Conservation (phyloP, 352 stramenopile genomes). For the Phytophthora uliginosa region DNA sequence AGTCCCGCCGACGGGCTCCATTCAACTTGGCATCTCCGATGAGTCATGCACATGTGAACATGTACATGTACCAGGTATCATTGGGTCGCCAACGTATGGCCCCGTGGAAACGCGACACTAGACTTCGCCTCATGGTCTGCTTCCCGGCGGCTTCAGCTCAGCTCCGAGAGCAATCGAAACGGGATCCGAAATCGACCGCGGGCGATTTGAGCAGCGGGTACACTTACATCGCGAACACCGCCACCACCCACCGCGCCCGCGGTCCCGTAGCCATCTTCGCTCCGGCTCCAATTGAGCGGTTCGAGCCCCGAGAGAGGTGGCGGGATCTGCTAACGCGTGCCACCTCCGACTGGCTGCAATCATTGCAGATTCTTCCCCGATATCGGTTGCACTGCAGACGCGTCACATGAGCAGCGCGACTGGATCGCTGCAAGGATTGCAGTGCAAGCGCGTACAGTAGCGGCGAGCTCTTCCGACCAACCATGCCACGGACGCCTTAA, state of each 20-base stretch:
- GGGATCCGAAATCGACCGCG: slow-evolving; percentile 13
- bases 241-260: slow-evolving; percentile 1
- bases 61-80: neutral
- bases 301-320: neutral
- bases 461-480: neutral
- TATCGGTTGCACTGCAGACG: slow-evolving; percentile 23
- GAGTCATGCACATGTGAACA: slow-evolving; percentile 18
- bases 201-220: slow-evolving; percentile 21
- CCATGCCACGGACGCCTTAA: neutral
- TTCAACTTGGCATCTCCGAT: slow-evolving; percentile 7
- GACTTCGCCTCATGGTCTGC: slow-evolving; percentile 20
- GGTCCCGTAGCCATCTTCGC: slow-evolving; percentile 18
- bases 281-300: slow-evolving; percentile 23
- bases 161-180: neutral
- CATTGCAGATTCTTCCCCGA: slow-evolving; percentile 11
- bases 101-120: slow-evolving; percentile 33
- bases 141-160: slow-evolving; percentile 27
- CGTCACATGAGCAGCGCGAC: slow-evolving; percentile 17
- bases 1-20: slow-evolving; percentile 16
- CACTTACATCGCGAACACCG: neutral
- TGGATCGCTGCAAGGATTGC: slow-evolving; percentile 4
- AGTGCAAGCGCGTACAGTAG: neutral
- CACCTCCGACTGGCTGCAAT: slow-evolving; percentile 15
- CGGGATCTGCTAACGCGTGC: slow-evolving; percentile 22
- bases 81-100: slow-evolving; percentile 15